phyloP scores from a whole-genome alignment of 257 asterid genomes.

The Solanum bulbocastanum region DNA sequence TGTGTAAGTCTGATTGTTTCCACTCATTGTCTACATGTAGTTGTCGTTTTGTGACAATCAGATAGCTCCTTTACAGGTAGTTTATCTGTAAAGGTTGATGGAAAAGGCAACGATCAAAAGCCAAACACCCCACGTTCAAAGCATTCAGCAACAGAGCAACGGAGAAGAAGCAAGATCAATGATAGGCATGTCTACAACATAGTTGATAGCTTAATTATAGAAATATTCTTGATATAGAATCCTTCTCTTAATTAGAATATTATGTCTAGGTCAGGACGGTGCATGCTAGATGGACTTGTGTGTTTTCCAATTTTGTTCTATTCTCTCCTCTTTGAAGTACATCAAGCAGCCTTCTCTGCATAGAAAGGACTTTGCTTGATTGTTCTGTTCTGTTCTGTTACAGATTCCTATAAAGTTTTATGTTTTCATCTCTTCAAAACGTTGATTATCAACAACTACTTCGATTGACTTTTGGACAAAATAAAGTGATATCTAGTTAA shows the following conservation, averaged over 20 bases:
- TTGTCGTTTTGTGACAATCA: not conserved
- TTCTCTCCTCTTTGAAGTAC: not conserved
- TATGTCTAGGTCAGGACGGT: not conserved
- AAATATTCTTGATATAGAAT: not conserved
- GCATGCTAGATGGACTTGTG: not conserved
- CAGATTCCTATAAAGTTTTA: not conserved
- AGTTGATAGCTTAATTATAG: not conserved
- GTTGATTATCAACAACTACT: not conserved
- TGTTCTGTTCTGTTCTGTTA: not conserved
- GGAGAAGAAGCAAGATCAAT: constrained; percentile 95
- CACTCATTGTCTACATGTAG: not conserved
- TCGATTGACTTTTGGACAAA: not conserved
- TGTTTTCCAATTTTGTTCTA: not conserved
- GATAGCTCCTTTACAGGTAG: constrained; percentile 32
- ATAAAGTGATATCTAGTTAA: not conserved
- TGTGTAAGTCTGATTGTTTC: not conserved
- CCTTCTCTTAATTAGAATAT: not conserved
- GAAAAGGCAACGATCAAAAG: constrained; percentile 53
- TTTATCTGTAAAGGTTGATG: constrained; percentile 57
- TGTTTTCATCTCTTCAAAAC: not conserved
- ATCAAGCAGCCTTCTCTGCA: not conserved
- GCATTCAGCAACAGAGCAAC: constrained; percentile 99
- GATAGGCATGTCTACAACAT: constrained; percentile 57
- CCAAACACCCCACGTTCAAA: constrained; percentile 94
- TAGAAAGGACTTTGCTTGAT: not conserved